A percentile compares a stretch with the other conserved stretches of the same genome.
Evolutionary conservation across 2,329 filamentous ascomycete genomes (phyloP).

Genomic region (Penicillium sp.): DNA sequence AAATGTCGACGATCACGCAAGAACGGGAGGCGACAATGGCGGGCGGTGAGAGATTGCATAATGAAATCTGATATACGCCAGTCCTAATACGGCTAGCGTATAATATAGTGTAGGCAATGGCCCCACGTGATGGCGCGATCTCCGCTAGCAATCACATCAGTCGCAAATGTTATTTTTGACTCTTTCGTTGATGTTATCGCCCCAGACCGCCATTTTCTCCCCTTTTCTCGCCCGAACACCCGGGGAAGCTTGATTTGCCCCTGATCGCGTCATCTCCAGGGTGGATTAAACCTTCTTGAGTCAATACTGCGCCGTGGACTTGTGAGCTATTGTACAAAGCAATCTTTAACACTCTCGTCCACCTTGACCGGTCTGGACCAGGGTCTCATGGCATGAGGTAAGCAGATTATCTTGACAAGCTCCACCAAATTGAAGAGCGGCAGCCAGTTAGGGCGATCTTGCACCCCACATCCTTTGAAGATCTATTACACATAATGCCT

Average conservation of each 20-base stretch:
- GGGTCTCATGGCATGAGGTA: background rate
- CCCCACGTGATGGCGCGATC: constrained; percentile 23
- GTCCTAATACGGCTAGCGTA: background rate
- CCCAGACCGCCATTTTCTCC: constrained; percentile 3
- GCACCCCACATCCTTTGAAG: background rate
- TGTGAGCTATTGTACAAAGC: background rate
- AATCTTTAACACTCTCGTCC: background rate
- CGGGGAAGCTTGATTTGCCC: background rate
- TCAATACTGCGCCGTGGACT: background rate
- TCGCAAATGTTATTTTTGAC: background rate
- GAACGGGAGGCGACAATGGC: constrained; percentile 6
- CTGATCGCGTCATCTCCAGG: background rate
- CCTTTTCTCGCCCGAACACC: background rate
- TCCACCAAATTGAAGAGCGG: background rate
- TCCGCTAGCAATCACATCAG: constrained; percentile 11
- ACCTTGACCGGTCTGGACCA: background rate
- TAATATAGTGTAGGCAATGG: background rate
- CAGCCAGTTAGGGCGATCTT: background rate
- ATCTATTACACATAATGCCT: background rate
- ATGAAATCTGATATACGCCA: constrained; percentile 7
- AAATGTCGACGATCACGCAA: constrained; percentile 17
- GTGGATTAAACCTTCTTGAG: background rate
- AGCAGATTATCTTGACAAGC: background rate
- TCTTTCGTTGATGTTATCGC: background rate
- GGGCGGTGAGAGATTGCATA: constrained; percentile 15